Evolutionary conservation across 129 eudicot genomes (phyloP).

Genomic region (Lactuca saligna): DNA sequence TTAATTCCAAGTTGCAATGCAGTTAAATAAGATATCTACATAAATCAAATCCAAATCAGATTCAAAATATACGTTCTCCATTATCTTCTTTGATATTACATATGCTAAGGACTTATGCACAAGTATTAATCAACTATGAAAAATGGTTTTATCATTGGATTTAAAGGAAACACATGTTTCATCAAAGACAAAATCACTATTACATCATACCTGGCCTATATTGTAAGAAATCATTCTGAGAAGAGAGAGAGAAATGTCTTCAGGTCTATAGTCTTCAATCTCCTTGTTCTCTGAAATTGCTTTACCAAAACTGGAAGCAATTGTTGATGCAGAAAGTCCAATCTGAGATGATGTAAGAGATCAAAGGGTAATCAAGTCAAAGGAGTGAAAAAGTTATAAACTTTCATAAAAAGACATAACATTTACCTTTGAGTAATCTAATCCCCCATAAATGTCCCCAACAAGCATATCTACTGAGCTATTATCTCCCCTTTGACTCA

Average conservation of each 20-base stretch:
- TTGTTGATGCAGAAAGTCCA: conserved; percentile 98
- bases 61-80: neutral
- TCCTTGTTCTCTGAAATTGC: conserved; percentile 91
- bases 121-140: no score
- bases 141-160: no score
- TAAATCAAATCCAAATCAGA: conserved; percentile 14
- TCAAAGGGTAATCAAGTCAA: neutral
- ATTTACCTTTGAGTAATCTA: conserved; percentile 90
- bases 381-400: neutral
- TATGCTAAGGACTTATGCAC: no score
- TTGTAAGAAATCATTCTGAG: conserved; percentile 97
- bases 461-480: conserved; percentile 94
- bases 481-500: conserved; percentile 94
- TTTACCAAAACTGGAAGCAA: conserved; percentile 99
- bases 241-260: conserved; percentile 94
- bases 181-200: conserved; percentile 11
- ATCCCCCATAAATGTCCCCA: conserved; percentile 96
- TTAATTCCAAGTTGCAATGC: conserved; percentile 95
- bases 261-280: conserved; percentile 90
- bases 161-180: neutral
- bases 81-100: no score
- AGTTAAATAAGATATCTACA: conserved; percentile 88
- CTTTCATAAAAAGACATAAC: conserved; percentile 9
- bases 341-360: conserved; percentile 38
- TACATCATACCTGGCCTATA: conserved; percentile 80